Evolutionary conservation across 1,139 yeast species (phyloP), one percentile per base, ranked within the genome.

Genomic region (Maudiozyma humilis): DNA sequence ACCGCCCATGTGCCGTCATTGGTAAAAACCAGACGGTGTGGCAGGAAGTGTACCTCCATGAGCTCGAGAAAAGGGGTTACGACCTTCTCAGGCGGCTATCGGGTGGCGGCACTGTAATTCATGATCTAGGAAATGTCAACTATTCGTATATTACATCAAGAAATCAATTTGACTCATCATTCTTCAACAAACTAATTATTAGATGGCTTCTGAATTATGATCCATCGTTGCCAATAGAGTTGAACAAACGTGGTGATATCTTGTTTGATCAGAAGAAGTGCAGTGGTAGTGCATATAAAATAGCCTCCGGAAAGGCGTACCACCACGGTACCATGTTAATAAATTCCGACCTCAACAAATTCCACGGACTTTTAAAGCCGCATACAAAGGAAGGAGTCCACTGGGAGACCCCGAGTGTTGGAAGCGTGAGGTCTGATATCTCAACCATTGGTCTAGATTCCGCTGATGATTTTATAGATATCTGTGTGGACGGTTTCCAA

Each of bases 91-190:
- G 98, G 51, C 70, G 99, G 47, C 69, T 75, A 39, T 82, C 95
- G 1, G 99, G 99, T 1, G 99, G 99, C 1, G 99, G 99, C 0
- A 79, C 97, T 0, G 99, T 93, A 0, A 95, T 88, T 10, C 99
- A 93, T 60, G 98, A 91, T 63, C 55, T 72, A n/a, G 96, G 97
- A 0, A 93, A 93, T 57, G 79, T 82, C 18, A 93, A 93, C 59
- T 93, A 82, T 63, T 81, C 94, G 6, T 87, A 77, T 53, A 79
- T 91, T 72, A 79, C 87, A 16, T 70, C 82, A 1, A 77, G 88
- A 49, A 71, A 69, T 3, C 73, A 72, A 1, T 93, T 93, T 56
- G 74, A 79, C 50, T 67, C 95, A 36, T 74, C 73, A 39, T 70
- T 63, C 36, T 87, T 83, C 59, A 81, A 87, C 2, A 56, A 70